These are phyloP conservation scores for Chytriomyces hyalinus DNA, from an alignment of 192 early-diverging fungal species.

Conservation along the genomic window DNA sequence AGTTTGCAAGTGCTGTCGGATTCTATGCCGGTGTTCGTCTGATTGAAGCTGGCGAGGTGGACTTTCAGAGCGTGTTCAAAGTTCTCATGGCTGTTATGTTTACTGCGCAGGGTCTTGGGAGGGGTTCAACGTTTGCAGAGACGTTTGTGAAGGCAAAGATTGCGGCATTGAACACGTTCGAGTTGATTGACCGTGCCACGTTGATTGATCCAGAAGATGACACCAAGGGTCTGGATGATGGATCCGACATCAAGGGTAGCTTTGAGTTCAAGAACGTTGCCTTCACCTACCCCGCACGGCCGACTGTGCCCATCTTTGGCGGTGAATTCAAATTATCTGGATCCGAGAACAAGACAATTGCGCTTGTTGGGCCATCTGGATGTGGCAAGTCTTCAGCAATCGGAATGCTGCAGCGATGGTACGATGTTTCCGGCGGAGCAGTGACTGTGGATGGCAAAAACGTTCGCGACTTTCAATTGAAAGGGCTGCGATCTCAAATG, in stretches of 20 bases:
- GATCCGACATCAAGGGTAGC: conserved; percentile 35
- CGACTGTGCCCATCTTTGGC: conserved; percentile 54
- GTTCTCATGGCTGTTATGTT: conserved; percentile 56
- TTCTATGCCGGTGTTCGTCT: conserved; percentile 82
- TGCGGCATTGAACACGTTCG: conserved; percentile 49
- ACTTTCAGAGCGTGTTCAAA: conserved; percentile 43
- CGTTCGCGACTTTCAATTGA: conserved; percentile 70
- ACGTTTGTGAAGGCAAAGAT: conserved; percentile 57
- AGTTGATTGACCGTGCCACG: conserved; percentile 47
- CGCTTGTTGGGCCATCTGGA: conserved; percentile 75
- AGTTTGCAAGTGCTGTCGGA: conserved; percentile 78
- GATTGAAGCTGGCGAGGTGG: conserved; percentile 48
- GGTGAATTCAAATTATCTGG: conserved; percentile 62
- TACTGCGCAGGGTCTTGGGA: conserved; percentile 50
- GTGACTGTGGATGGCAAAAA: conserved; percentile 68
- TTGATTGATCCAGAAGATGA: conserved; percentile 60
- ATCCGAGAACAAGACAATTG: conserved; percentile 66
- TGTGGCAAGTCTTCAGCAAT: conserved; percentile 72
- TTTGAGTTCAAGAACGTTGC: conserved; percentile 56
- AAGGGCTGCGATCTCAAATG: conserved; percentile 64
- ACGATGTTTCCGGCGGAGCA: conserved; percentile 67
- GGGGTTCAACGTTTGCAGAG: conserved; percentile 51
- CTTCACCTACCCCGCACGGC: conserved; percentile 67
- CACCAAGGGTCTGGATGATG: conserved; percentile 40
- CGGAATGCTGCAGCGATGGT: conserved; percentile 67